Conservation (phyloP, 495 filamentous ascomycete species). For the Alectoria sarmentosa region DNA sequence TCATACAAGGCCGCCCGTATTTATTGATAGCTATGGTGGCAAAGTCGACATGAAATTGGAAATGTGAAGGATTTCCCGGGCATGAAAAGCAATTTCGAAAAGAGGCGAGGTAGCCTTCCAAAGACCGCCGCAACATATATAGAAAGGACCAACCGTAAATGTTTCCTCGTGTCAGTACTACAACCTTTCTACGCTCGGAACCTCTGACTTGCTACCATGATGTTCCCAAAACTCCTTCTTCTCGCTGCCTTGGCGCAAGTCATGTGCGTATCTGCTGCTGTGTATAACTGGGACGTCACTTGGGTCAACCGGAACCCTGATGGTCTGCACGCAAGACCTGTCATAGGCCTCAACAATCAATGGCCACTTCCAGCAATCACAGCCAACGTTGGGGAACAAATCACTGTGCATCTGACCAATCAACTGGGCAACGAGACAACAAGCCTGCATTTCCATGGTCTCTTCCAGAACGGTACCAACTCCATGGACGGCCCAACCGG, state of each 20-base stretch:
- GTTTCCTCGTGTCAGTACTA: not conserved
- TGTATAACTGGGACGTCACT: constrained; percentile 68
- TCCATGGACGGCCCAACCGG: constrained; percentile 57
- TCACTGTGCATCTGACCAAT: constrained; percentile 68
- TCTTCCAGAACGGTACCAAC: constrained; percentile 54
- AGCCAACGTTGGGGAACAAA: constrained; percentile 58
- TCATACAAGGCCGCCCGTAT: too few relatives aligned
- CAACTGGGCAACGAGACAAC: constrained; percentile 53
- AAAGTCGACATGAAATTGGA: not conserved
- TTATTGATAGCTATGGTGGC: not conserved
- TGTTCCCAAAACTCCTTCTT: not conserved
- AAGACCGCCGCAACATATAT: not conserved
- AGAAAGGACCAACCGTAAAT: not conserved
- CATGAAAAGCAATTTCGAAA: not conserved
- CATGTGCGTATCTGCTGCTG: constrained; percentile 43
- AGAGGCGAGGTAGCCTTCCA: not conserved
- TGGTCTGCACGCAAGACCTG: constrained; percentile 54
- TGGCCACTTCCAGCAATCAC: constrained; percentile 66
- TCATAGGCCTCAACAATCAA: constrained; percentile 72
- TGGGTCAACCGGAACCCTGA: constrained; percentile 83
- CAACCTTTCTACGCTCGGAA: not conserved
- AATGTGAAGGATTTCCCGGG: not conserved
- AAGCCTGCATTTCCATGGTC: constrained; percentile 59
- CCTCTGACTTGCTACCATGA: not conserved
- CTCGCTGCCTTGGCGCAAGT: not conserved